These are phyloP conservation scores for Chaetomium globosum DNA, from an alignment of 2,329 filamentous ascomycete species.

Conservation along the genomic window DNA sequence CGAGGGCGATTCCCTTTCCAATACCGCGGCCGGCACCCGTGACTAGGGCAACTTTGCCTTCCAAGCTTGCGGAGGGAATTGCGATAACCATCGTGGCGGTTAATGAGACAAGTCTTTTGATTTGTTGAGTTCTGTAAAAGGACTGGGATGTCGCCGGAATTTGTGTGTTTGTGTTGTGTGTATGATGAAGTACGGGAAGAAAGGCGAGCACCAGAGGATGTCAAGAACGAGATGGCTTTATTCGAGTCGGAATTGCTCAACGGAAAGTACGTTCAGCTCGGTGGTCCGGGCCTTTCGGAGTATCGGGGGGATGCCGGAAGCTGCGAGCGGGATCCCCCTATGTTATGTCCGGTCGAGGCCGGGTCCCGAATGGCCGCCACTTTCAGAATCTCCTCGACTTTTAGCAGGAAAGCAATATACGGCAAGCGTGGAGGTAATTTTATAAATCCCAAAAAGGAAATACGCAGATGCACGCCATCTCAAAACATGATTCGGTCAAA, in stretches of 20 bases:
- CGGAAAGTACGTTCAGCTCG: neutral
- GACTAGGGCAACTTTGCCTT: constrained; percentile 61
- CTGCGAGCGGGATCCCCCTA: constrained; percentile 12
- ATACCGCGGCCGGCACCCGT: constrained; percentile 69
- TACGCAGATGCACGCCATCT: constrained; percentile 6
- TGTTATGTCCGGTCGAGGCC: constrained; percentile 7
- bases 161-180: neutral
- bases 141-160: neutral
- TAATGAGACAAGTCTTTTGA: neutral
- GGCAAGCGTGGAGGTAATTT: neutral
- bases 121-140: neutral
- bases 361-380: neutral
- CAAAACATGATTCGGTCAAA: neutral
- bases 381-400: neutral
- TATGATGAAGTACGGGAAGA: neutral
- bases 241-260: neutral
- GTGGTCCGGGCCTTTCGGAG: constrained; percentile 10
- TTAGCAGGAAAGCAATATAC: neutral
- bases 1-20: constrained; percentile 66
- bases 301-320: constrained; percentile 2
- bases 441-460: neutral
- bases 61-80: constrained; percentile 45
- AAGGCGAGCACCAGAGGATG: neutral
- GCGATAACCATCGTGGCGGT: constrained; percentile 36
- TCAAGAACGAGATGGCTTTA: neutral